A percentile compares a stretch with the other conserved stretches of the same genome.
These are phyloP conservation scores for Hemisphaericaspora xylanilytica DNA, from an alignment of 1,139 yeast species.

Conservation along the genomic window DNA sequence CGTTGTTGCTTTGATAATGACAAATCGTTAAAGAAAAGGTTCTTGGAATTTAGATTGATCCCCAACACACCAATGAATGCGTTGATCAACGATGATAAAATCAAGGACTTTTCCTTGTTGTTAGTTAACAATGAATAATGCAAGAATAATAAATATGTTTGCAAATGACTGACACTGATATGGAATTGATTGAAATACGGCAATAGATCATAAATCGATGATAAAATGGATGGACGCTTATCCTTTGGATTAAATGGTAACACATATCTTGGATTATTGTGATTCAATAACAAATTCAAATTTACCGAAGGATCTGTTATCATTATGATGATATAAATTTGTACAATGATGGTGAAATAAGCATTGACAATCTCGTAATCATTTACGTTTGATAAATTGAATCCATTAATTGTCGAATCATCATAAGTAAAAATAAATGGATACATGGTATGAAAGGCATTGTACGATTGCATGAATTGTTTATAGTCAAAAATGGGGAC, in stretches of 20 bases:
- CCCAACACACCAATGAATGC: constrained; percentile 49
- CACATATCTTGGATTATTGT: constrained; percentile 35
- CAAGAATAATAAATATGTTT: constrained; percentile 42
- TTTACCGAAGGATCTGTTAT: constrained; percentile 48
- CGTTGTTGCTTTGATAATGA: constrained; percentile 36
- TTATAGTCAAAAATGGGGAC: constrained; percentile 63
- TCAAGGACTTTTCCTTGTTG: constrained; percentile 46
- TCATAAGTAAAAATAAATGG: constrained; percentile 51
- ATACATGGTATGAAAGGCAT: constrained; percentile 56
- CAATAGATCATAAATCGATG: constrained; percentile 44
- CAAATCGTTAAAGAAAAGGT: constrained; percentile 46
- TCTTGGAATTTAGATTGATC: constrained; percentile 45
- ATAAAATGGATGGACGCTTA: constrained; percentile 21
- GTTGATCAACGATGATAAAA: constrained; percentile 42
- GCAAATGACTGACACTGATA: constrained; percentile 40
- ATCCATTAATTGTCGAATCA: constrained; percentile 50
- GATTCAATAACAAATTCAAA: constrained; percentile 40
- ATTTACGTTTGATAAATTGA: constrained; percentile 44
- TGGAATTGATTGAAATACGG: constrained; percentile 48
- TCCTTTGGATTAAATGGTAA: constrained; percentile 17
- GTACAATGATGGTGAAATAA: constrained; percentile 46
- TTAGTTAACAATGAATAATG: constrained; percentile 46
- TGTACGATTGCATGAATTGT: constrained; percentile 55
- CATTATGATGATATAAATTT: constrained; percentile 47
- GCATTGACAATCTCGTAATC: constrained; percentile 53